Evolutionary conservation across 2,329 filamentous ascomycete species (phyloP), one percentile per base, ranked within the genome.

Genomic region (Hymenoscyphus repandus): DNA sequence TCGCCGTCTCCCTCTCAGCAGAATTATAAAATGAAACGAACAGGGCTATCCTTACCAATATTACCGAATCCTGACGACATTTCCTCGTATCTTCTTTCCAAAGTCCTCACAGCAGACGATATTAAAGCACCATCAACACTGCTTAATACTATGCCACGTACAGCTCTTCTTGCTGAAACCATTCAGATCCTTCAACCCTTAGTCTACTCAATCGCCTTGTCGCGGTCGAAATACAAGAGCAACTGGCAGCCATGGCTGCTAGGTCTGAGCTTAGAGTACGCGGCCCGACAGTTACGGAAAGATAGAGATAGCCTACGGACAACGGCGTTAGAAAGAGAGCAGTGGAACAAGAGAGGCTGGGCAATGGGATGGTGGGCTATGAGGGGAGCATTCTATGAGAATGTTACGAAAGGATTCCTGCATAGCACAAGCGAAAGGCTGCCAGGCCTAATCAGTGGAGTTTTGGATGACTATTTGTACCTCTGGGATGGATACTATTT

Each of bases 401-500:
- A 90, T 62, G 77, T 96, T 53, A 95, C 90, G 43, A 88, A 88
- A 69, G 80, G 82, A 4, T 69, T 92, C 12, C 84, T 92, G 6
- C 74, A 75, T 30, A 86, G 83, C 33, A 61, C 61, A 17, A 58
- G 52, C 42, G 54, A 62, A 41, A 59, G 53, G 43, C 43, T 65
- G n/a, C 63, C 62, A 78, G 96, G 58, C 58, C 80, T 99, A 66
- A 76, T 96, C 20, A 87, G 85, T 7, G 89, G 88, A 51, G 86
- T 99, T 41, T 70, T 97, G 56, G 90, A 96, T 66, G 93, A 99
- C 68, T 99, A 99, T 67, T 89, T 96, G 69, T 97, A 95, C 68
- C 75, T 99, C 31, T 99, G 93, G 93, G 90, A 96, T 70, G 91
- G 95, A 62, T 97, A 96, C 69, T 95, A 97, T 70, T 99, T 97